Evolutionary conservation across 73 alveolate species (phyloP).

Genomic region (Tetrahymena malaccensis): DNA sequence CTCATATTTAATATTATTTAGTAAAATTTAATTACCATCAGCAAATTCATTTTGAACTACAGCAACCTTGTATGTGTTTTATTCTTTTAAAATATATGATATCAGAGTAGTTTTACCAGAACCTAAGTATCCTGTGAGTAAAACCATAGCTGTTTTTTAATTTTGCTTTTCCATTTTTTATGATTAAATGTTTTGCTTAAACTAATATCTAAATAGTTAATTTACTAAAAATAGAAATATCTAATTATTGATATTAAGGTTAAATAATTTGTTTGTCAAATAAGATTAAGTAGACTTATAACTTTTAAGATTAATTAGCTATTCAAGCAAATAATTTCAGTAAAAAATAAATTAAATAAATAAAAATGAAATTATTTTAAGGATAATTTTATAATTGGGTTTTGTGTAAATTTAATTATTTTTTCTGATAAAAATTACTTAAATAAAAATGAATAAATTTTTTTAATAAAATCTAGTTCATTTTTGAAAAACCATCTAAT

Average conservation of each 20-base stretch:
- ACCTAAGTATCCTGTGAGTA: conserved; percentile 53
- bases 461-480: too few species aligned
- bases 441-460: too few species aligned
- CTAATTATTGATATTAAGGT: neutral
- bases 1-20: neutral
- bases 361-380: neutral
- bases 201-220: neutral
- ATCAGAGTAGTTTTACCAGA: conserved; percentile 58
- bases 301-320: neutral
- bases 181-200: neutral
- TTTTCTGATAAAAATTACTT: too few species aligned
- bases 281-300: neutral
- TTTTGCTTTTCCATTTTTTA: neutral
- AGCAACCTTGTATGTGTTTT: conserved; percentile 42
- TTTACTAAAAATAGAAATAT: neutral
- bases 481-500: too few species aligned
- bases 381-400: too few species aligned
- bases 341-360: neutral
- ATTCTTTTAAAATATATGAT: conserved; percentile 20
- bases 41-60: conserved; percentile 66
- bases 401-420: too few species aligned
- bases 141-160: neutral
- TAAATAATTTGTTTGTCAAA: too few species aligned
- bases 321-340: neutral
- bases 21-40: neutral